Evolutionary conservation across 805 yeast genomes (phyloP).

Genomic region (Kodamaea neixiangensis): DNA sequence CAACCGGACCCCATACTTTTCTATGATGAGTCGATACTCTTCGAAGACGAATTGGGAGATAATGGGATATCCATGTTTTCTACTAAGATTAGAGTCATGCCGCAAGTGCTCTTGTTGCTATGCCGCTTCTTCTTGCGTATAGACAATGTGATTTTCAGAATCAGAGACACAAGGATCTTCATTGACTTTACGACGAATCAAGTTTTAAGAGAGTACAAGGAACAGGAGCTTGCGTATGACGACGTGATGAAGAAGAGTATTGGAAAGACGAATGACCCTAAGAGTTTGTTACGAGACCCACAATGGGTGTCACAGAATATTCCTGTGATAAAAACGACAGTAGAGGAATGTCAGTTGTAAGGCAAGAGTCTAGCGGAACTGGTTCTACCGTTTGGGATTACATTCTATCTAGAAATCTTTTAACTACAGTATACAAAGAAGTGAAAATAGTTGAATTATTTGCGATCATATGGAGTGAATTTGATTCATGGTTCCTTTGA

Average conservation of each 20-base stretch:
- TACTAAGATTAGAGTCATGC: slow-evolving; percentile 88
- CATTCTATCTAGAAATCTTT: too few species aligned
- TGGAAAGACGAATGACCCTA: slow-evolving; percentile 36
- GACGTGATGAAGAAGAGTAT: slow-evolving; percentile 29
- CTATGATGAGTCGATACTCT: slow-evolving; percentile 84
- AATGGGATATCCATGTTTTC: slow-evolving; percentile 84
- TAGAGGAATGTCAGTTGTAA: slow-evolving; percentile 14
- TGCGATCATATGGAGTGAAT: too few species aligned
- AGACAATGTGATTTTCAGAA: slow-evolving; percentile 82
- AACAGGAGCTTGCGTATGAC: slow-evolving; percentile 46
- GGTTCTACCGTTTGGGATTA: too few species aligned
- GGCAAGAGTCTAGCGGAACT: too few species aligned
- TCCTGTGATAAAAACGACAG: slow-evolving; percentile 40
- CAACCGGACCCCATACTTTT: slow-evolving; percentile 83
- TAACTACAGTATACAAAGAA: too few species aligned
- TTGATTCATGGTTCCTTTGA: too few species aligned
- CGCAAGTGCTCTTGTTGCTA: slow-evolving; percentile 68
- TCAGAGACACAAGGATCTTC: slow-evolving; percentile 82
- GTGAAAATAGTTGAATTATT: too few species aligned
- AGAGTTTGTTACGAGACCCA: slow-evolving; percentile 66
- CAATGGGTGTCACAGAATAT: slow-evolving; percentile 66
- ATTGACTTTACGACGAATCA: slow-evolving; percentile 68
- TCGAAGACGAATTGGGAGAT: slow-evolving; percentile 95
- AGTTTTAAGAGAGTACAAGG: slow-evolving; percentile 76
- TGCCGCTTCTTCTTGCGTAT: slow-evolving; percentile 83